phyloP scores from a whole-genome alignment of 1,284 basidiomycete species.

The Leccinum subrobustum region DNA sequence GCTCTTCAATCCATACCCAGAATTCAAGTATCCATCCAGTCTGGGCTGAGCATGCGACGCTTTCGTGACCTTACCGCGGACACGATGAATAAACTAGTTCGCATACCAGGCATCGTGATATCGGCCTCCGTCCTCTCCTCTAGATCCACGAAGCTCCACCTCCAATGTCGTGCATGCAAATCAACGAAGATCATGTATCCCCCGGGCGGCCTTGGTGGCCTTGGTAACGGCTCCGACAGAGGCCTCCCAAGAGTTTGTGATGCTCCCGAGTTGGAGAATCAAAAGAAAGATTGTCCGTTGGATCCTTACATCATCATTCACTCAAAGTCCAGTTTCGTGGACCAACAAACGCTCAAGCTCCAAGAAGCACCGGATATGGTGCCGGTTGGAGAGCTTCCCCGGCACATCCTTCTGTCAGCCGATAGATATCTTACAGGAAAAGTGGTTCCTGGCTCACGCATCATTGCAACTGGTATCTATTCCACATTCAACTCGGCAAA shows the following conservation, averaged over 20 bases:
- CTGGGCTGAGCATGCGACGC: constrained; percentile 88
- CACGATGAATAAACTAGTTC: constrained; percentile 93
- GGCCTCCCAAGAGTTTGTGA: constrained; percentile 87
- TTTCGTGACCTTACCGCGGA: constrained; percentile 93
- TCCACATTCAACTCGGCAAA: constrained; percentile 91
- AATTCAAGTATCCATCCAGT: constrained; percentile 88
- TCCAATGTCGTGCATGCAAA: constrained; percentile 92
- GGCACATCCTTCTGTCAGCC: constrained; percentile 92
- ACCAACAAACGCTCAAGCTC: constrained; percentile 95
- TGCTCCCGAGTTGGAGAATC: constrained; percentile 68
- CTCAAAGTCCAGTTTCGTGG: constrained; percentile 92
- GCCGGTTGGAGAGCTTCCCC: constrained; percentile 95
- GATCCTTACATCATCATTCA: constrained; percentile 98
- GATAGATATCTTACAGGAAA: constrained; percentile 89
- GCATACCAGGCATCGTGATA: constrained; percentile 98
- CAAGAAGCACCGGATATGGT: constrained; percentile 99
- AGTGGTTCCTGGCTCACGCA: constrained; percentile 92
- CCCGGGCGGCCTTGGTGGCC: constrained; percentile 81
- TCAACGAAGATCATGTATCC: constrained; percentile 83
- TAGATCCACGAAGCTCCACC: constrained; percentile 87
- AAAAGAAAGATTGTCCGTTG: constrained; percentile 90
- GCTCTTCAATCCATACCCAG: constrained; percentile 73
- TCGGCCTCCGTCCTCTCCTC: constrained; percentile 94
- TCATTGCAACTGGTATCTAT: constrained; percentile 96
- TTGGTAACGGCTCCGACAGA: constrained; percentile 76